Evolutionary conservation across 352 stramenopile species (phyloP), one percentile per base, ranked within the genome.

Genomic region (Pythium phragmiticola): DNA sequence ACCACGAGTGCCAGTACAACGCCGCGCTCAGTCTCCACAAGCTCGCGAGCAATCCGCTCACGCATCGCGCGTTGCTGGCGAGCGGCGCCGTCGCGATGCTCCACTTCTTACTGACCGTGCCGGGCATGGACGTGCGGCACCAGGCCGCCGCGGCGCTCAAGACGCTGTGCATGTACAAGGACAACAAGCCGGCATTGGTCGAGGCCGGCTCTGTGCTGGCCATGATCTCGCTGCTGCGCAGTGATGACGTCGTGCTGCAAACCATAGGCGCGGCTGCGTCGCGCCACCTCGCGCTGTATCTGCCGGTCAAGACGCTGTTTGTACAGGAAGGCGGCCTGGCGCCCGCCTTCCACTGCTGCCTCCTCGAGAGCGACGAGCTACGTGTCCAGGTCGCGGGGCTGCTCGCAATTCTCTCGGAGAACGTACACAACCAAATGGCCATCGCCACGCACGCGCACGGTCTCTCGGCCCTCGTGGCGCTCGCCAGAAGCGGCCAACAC

Each of bases 1-100:
- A 96, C 67, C 81, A 98, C 65, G 94, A 95, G 71, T 95, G 91
- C 63, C 82, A 95, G 57, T 96, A 95, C 68, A 97, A 97, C 70
- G 74, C 79, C 7, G 82, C 90, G 11, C 74, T 98, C 45, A 81
- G 78, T 39, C 88, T 97, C 45, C 82, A 97, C 57, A 98, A 98
- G 64, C 74, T 98, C 28, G 68, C 78, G 13, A 78, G 78, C 28
- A 97, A 96, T 53, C 58, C 56, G 2, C 51, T 72, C 7, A 94
- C 76, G 7, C 92, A 98, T 61, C 64, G 68, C 16, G 73, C 70
- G 7, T 75, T 98, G 42, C 72, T 89, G 9, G 70, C 81, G 17
- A 78, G 79, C n/a, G 84, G 81, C 0, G 71, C 72, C 0, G 66
- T 94, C 11, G 77, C 77, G 51, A 75, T 78, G 11, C 66, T 97